Evolutionary conservation across 805 yeast genomes (phyloP), one percentile per base, ranked within the genome.

Genomic region (Starmerella vaccinii): DNA sequence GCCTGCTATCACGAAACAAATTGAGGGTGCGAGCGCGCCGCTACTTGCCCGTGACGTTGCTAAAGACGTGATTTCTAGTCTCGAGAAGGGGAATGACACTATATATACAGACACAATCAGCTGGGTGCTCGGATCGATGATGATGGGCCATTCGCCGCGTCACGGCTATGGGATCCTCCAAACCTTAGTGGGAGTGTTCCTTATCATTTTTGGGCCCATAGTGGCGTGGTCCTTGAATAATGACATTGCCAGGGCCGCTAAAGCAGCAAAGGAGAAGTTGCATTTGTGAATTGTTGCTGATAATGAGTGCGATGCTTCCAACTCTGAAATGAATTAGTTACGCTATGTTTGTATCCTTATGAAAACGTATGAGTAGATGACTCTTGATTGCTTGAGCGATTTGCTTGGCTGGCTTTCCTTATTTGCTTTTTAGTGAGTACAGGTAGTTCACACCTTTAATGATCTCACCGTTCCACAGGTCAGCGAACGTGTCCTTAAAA

Each of bases 51-150:
- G 76, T 16, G 70, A 71, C 41, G 87, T 94, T 61, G 82, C 90
- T 9, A 70, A 72, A 18, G 71, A 74, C 8, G 74, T 92, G 1
- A 59, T 86, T 15, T 66, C 68, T 49, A 68, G 74, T 55, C 68
- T 92, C 27, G 71, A 73, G 24, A 63, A 66, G 16, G 97, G 97
- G 1, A 74, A 80, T 49, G 81, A 82, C 51, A 79, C 82, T 46
- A 72, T 89, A 9, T 80, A 80, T 46, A 90, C 97, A 0, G 98
- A 92, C 65, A 68, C 77, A 16, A 76, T 88, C 34, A 95, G 95
- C 5, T 88, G 94, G 90, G 66, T 85, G 1, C 68, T 92, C 37
- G 64, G 75, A 69, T 74, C 78, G 67, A 62, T 73, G 72, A 54
- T 77, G 69, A 43, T 54, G 55, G 63, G 63, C 22, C 40, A 50